These are phyloP conservation scores for Achlya hypogyna DNA, from an alignment of 352 stramenopile species.

Conservation along the genomic window DNA sequence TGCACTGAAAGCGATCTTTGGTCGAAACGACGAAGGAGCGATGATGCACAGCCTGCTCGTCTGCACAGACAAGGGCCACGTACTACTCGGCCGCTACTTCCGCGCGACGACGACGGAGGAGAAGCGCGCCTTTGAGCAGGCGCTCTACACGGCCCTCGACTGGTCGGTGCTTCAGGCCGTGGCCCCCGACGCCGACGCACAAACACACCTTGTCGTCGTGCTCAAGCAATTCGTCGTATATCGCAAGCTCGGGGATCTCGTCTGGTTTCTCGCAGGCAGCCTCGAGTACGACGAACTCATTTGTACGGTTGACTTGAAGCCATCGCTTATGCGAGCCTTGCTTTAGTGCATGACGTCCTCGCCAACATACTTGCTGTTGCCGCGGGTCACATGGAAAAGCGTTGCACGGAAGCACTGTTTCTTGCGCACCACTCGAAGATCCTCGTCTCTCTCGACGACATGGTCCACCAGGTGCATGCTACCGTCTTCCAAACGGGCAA, in stretches of 20 bases:
- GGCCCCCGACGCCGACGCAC: constrained; percentile 24
- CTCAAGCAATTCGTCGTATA: constrained; percentile 51
- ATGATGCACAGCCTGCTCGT: constrained; percentile 65
- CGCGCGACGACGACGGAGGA: constrained; percentile 34
- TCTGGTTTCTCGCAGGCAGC: constrained; percentile 47
- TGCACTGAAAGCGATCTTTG: too few relatives aligned
- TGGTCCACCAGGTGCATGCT: constrained; percentile 47
- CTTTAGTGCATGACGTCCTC: constrained; percentile 50
- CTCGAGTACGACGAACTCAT: constrained; percentile 67
- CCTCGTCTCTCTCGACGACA: constrained; percentile 53
- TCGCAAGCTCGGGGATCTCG: constrained; percentile 45
- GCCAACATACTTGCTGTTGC: constrained; percentile 38
- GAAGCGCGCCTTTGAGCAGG: constrained; percentile 37
- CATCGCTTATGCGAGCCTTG: background rate
- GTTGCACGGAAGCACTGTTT: constrained; percentile 46
- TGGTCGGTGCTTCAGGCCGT: constrained; percentile 16
- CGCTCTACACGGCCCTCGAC: constrained; percentile 36
- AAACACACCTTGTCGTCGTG: constrained; percentile 41
- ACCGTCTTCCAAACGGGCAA: constrained; percentile 3
- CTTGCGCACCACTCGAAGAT: constrained; percentile 55
- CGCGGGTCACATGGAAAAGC: constrained; percentile 55
- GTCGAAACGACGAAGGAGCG: constrained; percentile 10
- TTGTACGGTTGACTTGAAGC: constrained; percentile 29
- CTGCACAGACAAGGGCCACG: constrained; percentile 55
- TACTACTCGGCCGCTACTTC: constrained; percentile 63